Percentiles rank a stretch among this genome's conserved stretches.
Evolutionary conservation across 2,329 filamentous ascomycete species (phyloP).

Genomic region (Colletotrichum tropicicola): DNA sequence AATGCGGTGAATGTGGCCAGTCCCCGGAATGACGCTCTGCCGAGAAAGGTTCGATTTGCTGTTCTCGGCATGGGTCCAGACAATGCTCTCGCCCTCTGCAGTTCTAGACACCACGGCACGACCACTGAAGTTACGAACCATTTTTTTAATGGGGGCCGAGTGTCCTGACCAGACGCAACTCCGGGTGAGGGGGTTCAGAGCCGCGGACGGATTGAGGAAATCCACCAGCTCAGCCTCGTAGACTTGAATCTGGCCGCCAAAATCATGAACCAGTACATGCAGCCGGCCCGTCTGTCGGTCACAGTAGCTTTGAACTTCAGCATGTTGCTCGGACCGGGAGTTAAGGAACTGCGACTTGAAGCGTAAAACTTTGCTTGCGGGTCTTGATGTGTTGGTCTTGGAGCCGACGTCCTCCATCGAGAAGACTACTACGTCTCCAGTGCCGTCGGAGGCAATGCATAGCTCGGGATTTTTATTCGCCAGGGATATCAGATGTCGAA

Average conservation of each 20-base stretch:
- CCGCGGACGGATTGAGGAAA: constrained; percentile 78
- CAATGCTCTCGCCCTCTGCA: constrained; percentile 77
- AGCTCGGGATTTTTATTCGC: constrained; percentile 88
- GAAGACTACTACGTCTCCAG: constrained; percentile 90
- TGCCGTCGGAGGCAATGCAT: constrained; percentile 84
- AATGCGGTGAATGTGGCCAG: constrained; percentile 81
- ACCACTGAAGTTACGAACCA: constrained; percentile 85
- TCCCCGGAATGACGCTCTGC: constrained; percentile 73
- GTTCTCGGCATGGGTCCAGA: constrained; percentile 77
- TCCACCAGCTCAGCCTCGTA: constrained; percentile 82
- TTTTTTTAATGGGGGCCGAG: constrained; percentile 81
- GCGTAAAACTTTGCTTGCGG: constrained; percentile 88
- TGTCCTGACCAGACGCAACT: constrained; percentile 85
- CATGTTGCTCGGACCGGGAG: constrained; percentile 55
- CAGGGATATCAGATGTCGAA: constrained; percentile 87
- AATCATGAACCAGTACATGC: constrained; percentile 81
- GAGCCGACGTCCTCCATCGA: constrained; percentile 87
- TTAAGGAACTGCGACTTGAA: constrained; percentile 67
- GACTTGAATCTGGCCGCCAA: constrained; percentile 85
- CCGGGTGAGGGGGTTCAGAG: constrained; percentile 66
- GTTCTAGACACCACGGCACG: constrained; percentile 84
- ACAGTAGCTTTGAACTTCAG: constrained; percentile 79
- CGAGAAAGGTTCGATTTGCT: constrained; percentile 66
- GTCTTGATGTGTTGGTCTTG: constrained; percentile 70
- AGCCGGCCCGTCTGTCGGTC: constrained; percentile 71